Conservation (phyloP, 2,329 filamentous ascomycete species). For the Fusarium cyanostomum region DNA sequence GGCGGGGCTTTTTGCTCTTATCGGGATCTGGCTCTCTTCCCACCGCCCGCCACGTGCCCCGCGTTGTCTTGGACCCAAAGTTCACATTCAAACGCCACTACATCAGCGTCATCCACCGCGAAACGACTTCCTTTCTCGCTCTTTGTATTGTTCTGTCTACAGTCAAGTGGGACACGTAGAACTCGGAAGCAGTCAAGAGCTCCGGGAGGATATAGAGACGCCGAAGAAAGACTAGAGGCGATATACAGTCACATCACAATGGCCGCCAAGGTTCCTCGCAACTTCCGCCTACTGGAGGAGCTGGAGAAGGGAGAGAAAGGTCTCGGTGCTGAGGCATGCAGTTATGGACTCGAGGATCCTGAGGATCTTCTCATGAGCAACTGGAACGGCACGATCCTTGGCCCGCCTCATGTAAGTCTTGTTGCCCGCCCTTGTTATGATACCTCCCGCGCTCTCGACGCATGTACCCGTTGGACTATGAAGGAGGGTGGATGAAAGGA, state of each 20-base stretch:
- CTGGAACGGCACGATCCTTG: conserved; percentile 98
- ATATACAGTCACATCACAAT: conserved; percentile 34
- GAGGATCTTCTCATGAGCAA: conserved; percentile 97
- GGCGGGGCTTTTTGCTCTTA: conserved; percentile 21
- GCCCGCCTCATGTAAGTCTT: conserved; percentile 86
- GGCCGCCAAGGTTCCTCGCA: conserved; percentile 79
- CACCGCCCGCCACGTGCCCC: conserved; percentile 29
- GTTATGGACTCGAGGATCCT: conserved; percentile 92
- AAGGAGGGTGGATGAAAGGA: neutral
- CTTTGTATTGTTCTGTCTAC: neutral
- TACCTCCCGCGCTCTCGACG: neutral
- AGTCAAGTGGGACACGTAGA: neutral
- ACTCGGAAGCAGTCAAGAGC: neutral
- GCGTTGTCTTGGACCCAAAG: conserved; percentile 30
- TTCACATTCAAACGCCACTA: conserved; percentile 32
- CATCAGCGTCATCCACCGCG: conserved; percentile 30
- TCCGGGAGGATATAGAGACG: neutral
- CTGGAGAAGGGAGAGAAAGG: conserved; percentile 99
- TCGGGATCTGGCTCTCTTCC: conserved; percentile 29
- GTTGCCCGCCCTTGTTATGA: neutral
- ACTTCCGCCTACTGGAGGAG: conserved; percentile 96
- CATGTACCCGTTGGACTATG: neutral
- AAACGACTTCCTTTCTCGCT: conserved; percentile 10
- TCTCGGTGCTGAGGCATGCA: conserved; percentile 94
- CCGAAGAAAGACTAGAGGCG: neutral